Percentiles rank a stretch among this genome's conserved stretches.
Conservation (phyloP, 148 eudicot species). For the Limonium bicolor region DNA sequence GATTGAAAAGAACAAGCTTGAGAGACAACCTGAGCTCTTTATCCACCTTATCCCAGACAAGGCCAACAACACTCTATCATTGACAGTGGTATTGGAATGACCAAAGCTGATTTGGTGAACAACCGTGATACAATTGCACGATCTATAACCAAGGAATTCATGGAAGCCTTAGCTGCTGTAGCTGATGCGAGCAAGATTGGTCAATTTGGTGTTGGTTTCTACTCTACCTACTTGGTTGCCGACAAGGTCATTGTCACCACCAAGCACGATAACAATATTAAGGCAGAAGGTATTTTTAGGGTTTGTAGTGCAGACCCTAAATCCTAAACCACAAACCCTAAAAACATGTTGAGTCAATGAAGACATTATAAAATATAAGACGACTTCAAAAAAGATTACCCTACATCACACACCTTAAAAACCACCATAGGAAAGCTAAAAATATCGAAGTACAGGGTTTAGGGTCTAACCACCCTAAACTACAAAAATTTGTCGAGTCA, state of each 20-base stretch:
- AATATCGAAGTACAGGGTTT: too few relatives aligned
- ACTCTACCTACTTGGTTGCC: conserved; percentile 70
- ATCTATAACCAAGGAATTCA: conserved; percentile 69
- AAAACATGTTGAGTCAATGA: too few relatives aligned
- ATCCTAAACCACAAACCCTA: too few relatives aligned
- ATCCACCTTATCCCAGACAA: conserved; percentile 62
- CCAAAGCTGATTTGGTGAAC: conserved; percentile 72
- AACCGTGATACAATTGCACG: conserved; percentile 68
- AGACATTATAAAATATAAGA: too few relatives aligned
- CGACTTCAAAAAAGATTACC: too few relatives aligned
- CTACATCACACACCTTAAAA: too few relatives aligned
- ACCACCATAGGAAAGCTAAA: too few relatives aligned
- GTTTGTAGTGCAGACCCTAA: too few relatives aligned
- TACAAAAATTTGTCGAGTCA: too few relatives aligned
- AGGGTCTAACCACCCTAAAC: too few relatives aligned
- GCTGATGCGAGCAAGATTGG: conserved; percentile 86
- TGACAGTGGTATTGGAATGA: conserved; percentile 80
- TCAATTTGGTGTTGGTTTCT: conserved; percentile 69
- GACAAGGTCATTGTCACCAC: conserved; percentile 72
- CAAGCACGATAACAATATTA: conserved; percentile 70
- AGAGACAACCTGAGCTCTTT: conserved; percentile 55
- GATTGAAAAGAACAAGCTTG: conserved; percentile 63
- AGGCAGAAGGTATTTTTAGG: too few relatives aligned
- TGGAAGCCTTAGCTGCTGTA: conserved; percentile 82
- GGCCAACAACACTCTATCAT: conserved; percentile 43